Percentiles rank a stretch among this genome's conserved stretches.
Conservation (phyloP, 345 rosid species). For the Euphorbia pulcherrima region DNA sequence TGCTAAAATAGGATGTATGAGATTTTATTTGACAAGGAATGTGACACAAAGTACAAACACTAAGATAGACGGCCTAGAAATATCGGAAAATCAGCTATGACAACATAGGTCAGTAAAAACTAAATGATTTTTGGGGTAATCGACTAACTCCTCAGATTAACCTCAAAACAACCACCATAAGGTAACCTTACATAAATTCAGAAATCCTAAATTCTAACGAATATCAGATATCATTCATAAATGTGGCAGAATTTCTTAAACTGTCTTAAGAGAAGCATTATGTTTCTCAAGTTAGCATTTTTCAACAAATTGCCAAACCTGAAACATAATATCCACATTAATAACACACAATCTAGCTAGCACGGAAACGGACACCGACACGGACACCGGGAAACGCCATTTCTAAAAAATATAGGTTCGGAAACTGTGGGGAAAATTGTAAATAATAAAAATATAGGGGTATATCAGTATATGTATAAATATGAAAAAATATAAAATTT, state of each 20-base stretch:
- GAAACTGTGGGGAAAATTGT: too few species aligned
- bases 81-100: not conserved
- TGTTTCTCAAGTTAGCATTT: not conserved
- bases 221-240: too few species aligned
- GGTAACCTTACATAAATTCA: not conserved
- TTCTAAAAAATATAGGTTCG: too few species aligned
- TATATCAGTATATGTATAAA: too few species aligned
- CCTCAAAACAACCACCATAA: not conserved
- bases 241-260: not conserved
- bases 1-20: not conserved
- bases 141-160: not conserved
- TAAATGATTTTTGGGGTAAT: not conserved
- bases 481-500: too few species aligned
- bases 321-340: not conserved
- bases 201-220: not conserved
- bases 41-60: not conserved
- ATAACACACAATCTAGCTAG: too few species aligned
- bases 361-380: too few species aligned
- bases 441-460: too few species aligned
- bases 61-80: not conserved
- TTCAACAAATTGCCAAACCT: not conserved
- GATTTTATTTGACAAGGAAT: not conserved
- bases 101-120: not conserved
- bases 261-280: too few species aligned
- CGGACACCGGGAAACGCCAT: too few species aligned